These are phyloP conservation scores for Nothophoma quercina DNA, from an alignment of 2,329 filamentous ascomycete species.

Conservation along the genomic window DNA sequence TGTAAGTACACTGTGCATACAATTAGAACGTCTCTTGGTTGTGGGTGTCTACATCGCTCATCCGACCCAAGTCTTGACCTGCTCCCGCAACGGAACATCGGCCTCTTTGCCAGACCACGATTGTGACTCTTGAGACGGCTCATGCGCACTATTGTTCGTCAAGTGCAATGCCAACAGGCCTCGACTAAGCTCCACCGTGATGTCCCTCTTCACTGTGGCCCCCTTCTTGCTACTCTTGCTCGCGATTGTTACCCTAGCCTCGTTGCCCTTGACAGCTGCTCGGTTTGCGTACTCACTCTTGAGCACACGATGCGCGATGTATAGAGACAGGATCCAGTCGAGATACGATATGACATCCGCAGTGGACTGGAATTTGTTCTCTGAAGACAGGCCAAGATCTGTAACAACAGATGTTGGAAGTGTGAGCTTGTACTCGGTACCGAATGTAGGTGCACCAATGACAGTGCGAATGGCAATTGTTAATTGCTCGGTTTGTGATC, in stretches of 20 bases:
- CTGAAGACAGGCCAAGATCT: constrained; percentile 38
- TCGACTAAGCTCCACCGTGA: constrained; percentile 29
- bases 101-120: constrained; percentile 34
- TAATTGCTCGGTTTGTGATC: constrained; percentile 31
- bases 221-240: constrained; percentile 32
- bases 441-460: constrained; percentile 44
- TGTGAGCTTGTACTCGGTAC: constrained; percentile 44
- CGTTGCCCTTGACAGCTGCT: constrained; percentile 27
- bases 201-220: constrained; percentile 24
- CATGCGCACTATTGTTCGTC: constrained; percentile 13
- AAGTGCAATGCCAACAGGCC: constrained; percentile 27
- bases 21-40: constrained; percentile 1
- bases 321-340: constrained; percentile 43
- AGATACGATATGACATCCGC: constrained; percentile 42
- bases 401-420: constrained; percentile 38
- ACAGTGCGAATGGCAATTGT: constrained; percentile 41
- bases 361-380: constrained; percentile 39
- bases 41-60: background rate
- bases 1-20: no score
- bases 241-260: constrained; percentile 34
- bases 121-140: constrained; percentile 24
- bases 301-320: constrained; percentile 41
- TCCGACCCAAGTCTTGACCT: constrained; percentile 37
- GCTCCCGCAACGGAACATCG: constrained; percentile 27
- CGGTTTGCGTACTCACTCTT: constrained; percentile 31